Base-by-base conservation (phyloP, 2,329 filamentous ascomycete species). In the Ceratocystis ficicola region DNA sequence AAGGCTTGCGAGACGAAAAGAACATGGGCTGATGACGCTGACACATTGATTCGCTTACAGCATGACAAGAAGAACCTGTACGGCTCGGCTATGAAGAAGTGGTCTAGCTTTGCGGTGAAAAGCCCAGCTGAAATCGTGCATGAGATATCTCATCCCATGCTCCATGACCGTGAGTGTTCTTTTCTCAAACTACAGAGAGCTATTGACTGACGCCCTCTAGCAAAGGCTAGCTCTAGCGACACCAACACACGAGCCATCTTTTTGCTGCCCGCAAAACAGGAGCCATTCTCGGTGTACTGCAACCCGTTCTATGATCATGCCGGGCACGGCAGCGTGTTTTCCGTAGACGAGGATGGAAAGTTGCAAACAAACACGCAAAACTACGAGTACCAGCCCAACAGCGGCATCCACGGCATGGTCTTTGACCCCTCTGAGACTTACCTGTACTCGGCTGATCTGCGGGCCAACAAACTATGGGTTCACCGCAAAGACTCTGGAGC, bases 1-100 rank as follows among this genome's bases (percentile, higher is more conserved):
- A 41, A 15, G 36, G 15, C 36, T 41, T 41, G 0, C 3, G 10
- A 15, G 10, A 41, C 32, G 12, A 5, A 41, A 41, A 41, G 10
- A 41, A 41, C 36, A 4, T 12, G 36, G 36, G 36, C 8, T 41
- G 36, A 41, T 15, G 36, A 15, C 4, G 36, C 36, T 41, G 36
- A 41, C 15, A 41, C 3, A 41, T 41, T 41, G 36, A n/a, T n/a
- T n/a, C 52, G 30, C 52, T 32, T 63, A 8, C 3, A 93, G 86
- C 89, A 95, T 76, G 78, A 82, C 68, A 88, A 87, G 72, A 93
- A 90, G 76, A 87, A 88, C 74, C 86, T 95, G 68, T 95, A 95
- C 75, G 90, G 90, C 71, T 86, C 90, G 2, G 89, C 89, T 68
- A 94, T 94, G 89, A 95, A 95, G 80, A 93, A 91, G 74, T 95